phyloP scores from a whole-genome alignment of 1,139 yeast species.

The Yamadazyma conglobata region DNA sequence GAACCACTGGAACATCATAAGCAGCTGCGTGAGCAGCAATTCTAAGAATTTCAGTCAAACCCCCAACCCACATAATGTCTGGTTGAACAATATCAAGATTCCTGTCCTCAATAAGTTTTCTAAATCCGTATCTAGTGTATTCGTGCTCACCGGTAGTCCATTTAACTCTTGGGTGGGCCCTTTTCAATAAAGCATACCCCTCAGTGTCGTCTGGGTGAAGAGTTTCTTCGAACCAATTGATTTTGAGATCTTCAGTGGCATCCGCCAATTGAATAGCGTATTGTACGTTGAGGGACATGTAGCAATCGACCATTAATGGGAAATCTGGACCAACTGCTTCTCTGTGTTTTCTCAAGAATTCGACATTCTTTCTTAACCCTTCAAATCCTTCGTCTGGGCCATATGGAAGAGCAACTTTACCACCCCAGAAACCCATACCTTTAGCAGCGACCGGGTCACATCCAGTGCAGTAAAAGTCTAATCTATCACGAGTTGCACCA shows the following conservation, averaged over 20 bases:
- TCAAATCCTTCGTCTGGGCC: slow-evolving; percentile 49
- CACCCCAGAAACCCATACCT: slow-evolving; percentile 48
- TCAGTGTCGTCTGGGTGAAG: slow-evolving; percentile 49
- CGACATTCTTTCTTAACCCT: slow-evolving; percentile 43
- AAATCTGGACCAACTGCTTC: slow-evolving; percentile 46
- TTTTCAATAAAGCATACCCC: slow-evolving; percentile 41
- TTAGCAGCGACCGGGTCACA: slow-evolving; percentile 45
- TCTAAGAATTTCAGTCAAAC: slow-evolving; percentile 44
- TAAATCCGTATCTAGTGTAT: slow-evolving; percentile 47
- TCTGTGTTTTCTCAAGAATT: slow-evolving; percentile 40
- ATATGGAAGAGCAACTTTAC: slow-evolving; percentile 47
- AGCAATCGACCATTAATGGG: slow-evolving; percentile 51
- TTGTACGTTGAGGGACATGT: slow-evolving; percentile 46
- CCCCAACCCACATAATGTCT: slow-evolving; percentile 54
- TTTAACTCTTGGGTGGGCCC: slow-evolving; percentile 43
- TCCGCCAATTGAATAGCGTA: slow-evolving; percentile 44
- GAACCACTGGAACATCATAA: slow-evolving; percentile 49
- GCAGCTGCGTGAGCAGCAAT: slow-evolving; percentile 49
- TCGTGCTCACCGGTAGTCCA: slow-evolving; percentile 53
- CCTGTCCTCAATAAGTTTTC: slow-evolving; percentile 46
- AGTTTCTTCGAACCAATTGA: slow-evolving; percentile 51
- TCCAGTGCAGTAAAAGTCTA: slow-evolving; percentile 48
- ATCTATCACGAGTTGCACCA: slow-evolving; percentile 42
- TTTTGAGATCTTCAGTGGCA: slow-evolving; percentile 41
- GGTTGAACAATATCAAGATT: slow-evolving; percentile 48